Evolutionary conservation across 2,329 filamentous ascomycete species (phyloP).

Genomic region (Talaromyces sp.): DNA sequence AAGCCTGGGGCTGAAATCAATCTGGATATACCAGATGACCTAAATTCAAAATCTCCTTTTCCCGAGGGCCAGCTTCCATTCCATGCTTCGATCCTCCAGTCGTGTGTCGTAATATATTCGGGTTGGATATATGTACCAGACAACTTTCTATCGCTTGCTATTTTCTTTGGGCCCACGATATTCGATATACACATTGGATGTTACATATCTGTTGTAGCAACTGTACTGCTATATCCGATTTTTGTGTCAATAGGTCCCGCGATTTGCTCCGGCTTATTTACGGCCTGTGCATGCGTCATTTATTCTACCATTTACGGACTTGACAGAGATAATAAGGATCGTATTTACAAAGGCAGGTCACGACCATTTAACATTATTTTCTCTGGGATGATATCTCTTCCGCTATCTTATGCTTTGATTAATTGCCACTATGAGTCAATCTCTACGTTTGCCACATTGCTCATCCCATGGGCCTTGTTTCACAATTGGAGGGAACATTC

Average conservation of each 20-base stretch:
- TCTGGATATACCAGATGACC: neutral
- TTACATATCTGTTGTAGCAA: neutral
- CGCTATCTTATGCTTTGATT: neutral
- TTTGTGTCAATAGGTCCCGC: neutral
- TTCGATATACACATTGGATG: neutral
- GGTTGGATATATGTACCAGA: neutral
- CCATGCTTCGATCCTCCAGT: neutral
- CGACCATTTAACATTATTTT: neutral
- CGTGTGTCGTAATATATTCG: neutral
- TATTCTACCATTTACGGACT: neutral
- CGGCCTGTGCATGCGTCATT: neutral
- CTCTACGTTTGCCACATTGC: neutral
- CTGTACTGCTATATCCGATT: neutral
- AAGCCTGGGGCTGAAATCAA: neutral
- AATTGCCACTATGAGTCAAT: neutral
- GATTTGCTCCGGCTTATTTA: neutral
- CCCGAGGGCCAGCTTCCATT: neutral
- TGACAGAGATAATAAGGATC: neutral
- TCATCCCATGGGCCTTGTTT: neutral
- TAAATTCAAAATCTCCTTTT: neutral
- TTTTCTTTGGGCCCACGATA: neutral
- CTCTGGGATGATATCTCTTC: neutral
- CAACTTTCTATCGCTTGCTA: neutral
- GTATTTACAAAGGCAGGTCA: neutral
- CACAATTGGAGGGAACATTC: neutral